These are phyloP conservation scores for Claviceps paspali DNA, from an alignment of 2,329 filamentous ascomycete species.

Conservation along the genomic window DNA sequence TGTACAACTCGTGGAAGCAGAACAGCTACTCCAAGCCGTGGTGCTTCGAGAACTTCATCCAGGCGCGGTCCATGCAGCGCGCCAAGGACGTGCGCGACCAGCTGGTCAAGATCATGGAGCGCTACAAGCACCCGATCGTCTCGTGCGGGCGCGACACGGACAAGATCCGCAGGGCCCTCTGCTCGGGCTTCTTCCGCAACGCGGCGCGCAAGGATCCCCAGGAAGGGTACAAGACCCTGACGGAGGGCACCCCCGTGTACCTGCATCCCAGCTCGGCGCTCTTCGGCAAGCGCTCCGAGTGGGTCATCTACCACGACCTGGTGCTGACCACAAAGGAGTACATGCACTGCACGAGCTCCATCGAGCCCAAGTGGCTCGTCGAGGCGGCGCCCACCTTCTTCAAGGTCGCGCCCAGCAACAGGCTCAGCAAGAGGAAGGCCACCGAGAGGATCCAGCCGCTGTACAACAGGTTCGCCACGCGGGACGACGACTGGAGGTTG, in stretches of 20 bases:
- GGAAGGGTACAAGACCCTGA: slow-evolving; percentile 94
- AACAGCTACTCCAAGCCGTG: slow-evolving; percentile 70
- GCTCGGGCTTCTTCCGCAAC: slow-evolving; percentile 91
- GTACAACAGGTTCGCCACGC: slow-evolving; percentile 83
- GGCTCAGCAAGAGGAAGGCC: slow-evolving; percentile 79
- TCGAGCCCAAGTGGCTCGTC: slow-evolving; percentile 88
- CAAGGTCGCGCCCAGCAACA: slow-evolving; percentile 82
- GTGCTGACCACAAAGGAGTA: slow-evolving; percentile 95
- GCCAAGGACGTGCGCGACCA: slow-evolving; percentile 89
- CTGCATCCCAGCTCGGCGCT: slow-evolving; percentile 83
- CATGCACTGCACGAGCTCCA: slow-evolving; percentile 86
- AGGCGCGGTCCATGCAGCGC: slow-evolving; percentile 74
- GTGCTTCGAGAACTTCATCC: slow-evolving; percentile 98
- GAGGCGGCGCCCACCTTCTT: slow-evolving; percentile 98
- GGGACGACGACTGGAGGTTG: slow-evolving; percentile 89
- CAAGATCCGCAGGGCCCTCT: slow-evolving; percentile 77
- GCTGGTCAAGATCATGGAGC: slow-evolving; percentile 82
- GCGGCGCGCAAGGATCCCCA: slow-evolving; percentile 86
- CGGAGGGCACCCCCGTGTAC: slow-evolving; percentile 88
- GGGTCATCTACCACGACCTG: slow-evolving; percentile 85
- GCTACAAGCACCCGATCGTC: slow-evolving; percentile 68
- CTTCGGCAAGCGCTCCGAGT: slow-evolving; percentile 91
- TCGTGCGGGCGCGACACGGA: slow-evolving; percentile 80
- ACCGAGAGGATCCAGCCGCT: slow-evolving; percentile 89
- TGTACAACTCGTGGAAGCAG: slow-evolving; percentile 94